Base-by-base conservation (phyloP, 1,284 basidiomycete genomes). In the Somion occarium region DNA sequence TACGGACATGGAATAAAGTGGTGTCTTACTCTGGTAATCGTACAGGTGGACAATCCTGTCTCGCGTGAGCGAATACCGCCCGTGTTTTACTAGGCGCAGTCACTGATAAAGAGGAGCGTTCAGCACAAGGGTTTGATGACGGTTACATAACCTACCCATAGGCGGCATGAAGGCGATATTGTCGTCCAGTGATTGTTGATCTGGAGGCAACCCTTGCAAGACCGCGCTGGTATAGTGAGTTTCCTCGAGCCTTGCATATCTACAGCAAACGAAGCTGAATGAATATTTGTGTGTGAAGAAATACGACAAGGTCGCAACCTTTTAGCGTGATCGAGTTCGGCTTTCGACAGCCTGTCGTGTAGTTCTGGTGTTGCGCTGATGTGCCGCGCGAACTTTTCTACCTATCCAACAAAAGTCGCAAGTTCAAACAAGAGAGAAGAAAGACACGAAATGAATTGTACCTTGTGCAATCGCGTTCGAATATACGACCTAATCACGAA, bases 401-500 rank as follows among this genome's bases (percentile, higher is more conserved):
- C 89, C 93, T 96, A 63, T n/a, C 4, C 18, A 26, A 43, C 34
- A n/a, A 7, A 38, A n/a, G 9, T 19, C 23, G 20, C 12, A 5
- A 38, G 19, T 18, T 18, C 11, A 44, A 3, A 18, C 23, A 22
- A n/a, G 25, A 1, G 20, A 27, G 22, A 45, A 45, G 39, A n/a
- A 39, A 30, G 15, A 1, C n/a, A 13, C 23, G n/a, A 61, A n/a
- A n/a, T n/a, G n/a, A n/a, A n/a, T n/a, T 74, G 46, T 53, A 89
- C 93, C 79, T 97, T 97, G 73, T 79, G 83, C 49, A 95, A 65
- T 55, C 93, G 74, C 30, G 88, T 90, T n/a, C 93, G 78, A 3
- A 95, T 79, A 64, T 95, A 96, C 1, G 88, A 88, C 50, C 92
- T 72, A 20, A 95, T 82, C 53, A 95, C 80, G 63, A 91, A 97